phyloP scores from a whole-genome alignment of 441 rosid genomes.

The Lepidium campestre region DNA sequence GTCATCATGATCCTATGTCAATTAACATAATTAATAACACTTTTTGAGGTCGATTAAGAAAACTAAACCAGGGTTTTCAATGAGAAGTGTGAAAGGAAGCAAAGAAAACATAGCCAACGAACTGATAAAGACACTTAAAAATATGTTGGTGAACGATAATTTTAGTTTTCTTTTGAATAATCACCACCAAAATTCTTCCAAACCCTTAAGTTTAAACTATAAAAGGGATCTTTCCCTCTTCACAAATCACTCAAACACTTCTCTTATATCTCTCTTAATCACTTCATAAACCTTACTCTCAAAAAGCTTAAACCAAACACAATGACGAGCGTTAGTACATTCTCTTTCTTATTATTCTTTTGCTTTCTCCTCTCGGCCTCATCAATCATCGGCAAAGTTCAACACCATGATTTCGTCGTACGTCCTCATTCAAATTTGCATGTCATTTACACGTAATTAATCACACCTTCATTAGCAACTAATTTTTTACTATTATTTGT shows the following conservation, averaged over 20 bases:
- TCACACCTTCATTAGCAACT: not conserved
- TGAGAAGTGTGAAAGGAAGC: conserved; percentile 16
- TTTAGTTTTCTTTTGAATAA: conserved; percentile 9
- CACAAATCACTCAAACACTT: conserved; percentile 10
- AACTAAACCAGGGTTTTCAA: not conserved
- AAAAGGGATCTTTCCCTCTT: conserved; percentile 9
- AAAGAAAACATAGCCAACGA: conserved; percentile 24
- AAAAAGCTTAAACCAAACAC: not conserved
- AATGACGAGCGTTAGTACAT: not conserved
- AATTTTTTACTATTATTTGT: not conserved
- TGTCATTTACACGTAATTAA: not conserved
- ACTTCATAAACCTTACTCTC: not conserved
- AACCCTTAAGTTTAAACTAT: not conserved
- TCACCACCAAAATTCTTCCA: conserved; percentile 13
- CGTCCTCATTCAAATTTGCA: conserved; percentile 9
- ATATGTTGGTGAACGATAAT: conserved; percentile 28
- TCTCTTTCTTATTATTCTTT: conserved; percentile 23
- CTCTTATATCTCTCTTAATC: conserved; percentile 7
- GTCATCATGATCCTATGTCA: not conserved
- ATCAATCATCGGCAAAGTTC: conserved; percentile 31
- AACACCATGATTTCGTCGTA: conserved; percentile 64
- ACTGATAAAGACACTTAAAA: conserved; percentile 22
- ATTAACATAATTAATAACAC: not conserved
- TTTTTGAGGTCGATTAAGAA: conserved; percentile 9
- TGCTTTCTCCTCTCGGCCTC: conserved; percentile 40